Evolutionary conservation across 1,139 yeast species (phyloP), one percentile per base, ranked within the genome.

Genomic region (Hemisphaericaspora xylofermentans): DNA sequence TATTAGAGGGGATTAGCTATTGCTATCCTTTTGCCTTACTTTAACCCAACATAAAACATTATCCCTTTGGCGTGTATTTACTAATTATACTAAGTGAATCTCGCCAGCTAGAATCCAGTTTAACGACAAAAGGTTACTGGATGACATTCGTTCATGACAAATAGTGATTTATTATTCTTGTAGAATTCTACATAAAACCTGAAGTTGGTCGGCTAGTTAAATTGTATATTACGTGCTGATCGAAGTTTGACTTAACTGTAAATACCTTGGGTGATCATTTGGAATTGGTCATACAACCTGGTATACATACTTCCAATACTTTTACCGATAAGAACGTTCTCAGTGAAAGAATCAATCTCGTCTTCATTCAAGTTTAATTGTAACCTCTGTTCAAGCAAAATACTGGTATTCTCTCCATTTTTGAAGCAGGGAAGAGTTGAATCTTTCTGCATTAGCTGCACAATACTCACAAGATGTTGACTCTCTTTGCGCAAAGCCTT

Each of bases 391-490:
- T 78, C 76, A 43, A 93, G 63, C 46, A 86, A 81, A 7, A 81
- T 78, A 41, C 94, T 83, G 0, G 98, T 89, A 36, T 85, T 82
- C 2, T 80, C 85, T 0, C 97, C 97, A 35, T 86, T 86, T 41
- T 82, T 83, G 66, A 93, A 93, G 58, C 98, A 93, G 0, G 98
- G 98, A 39, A 93, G 72, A 39, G 73, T 76, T 3, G 96, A 88
- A 47, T 91, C 96, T 48, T 84, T 84, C 55, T 87, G 95, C 98
- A 93, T 93, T 52, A 93, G 69, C 47, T 88, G 96, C 39, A 94
- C 96, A 68, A 93, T 77, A 29, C 82, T 77, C 2, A 91, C 74
- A 13, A 93, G 66, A 41, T 82, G 86, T 35, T 84, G 89, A 9
- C 87, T 77, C 45, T 87, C 76, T 47, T 77, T 76, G 44, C 98